phyloP scores from a whole-genome alignment of 2,329 filamentous ascomycete genomes.

The Cladosporium sp. region DNA sequence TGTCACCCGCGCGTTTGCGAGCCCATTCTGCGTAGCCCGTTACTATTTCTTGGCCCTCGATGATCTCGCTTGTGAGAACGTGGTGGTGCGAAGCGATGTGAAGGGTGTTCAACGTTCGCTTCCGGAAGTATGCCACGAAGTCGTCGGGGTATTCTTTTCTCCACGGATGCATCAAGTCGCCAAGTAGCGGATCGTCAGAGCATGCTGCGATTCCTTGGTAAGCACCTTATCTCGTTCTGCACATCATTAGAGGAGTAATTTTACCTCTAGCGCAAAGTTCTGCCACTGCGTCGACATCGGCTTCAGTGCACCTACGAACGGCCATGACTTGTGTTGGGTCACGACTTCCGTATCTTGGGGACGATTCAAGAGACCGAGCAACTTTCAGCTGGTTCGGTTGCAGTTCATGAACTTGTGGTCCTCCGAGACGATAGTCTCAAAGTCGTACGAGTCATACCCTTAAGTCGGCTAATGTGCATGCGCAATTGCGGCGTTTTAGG shows the following conservation, averaged over 20 bases:
- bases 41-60: not conserved
- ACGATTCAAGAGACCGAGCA: too few species aligned
- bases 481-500: not conserved
- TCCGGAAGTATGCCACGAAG: conserved; percentile 25
- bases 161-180: conserved; percentile 31
- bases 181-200: conserved; percentile 32
- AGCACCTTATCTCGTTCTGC: not conserved
- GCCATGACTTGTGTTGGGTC: not conserved
- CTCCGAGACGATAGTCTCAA: too few species aligned
- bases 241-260: not conserved
- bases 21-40: conserved; percentile 6
- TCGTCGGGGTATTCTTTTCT: conserved; percentile 27
- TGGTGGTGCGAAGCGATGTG: not conserved
- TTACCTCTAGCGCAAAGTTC: conserved; percentile 2
- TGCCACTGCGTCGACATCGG: not conserved
- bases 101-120: not conserved
- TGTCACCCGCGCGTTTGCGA: not conserved
- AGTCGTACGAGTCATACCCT: too few species aligned
- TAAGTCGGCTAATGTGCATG: not conserved
- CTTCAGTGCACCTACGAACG: not conserved
- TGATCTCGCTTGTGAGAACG: not conserved
- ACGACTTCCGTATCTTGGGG: too few species aligned
- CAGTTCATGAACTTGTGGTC: too few species aligned
- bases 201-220: conserved; percentile 19
- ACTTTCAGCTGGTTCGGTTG: too few species aligned